These are phyloP conservation scores for Aspergillus homomorphus DNA, from an alignment of 495 filamentous ascomycete genomes.

Conservation along the genomic window DNA sequence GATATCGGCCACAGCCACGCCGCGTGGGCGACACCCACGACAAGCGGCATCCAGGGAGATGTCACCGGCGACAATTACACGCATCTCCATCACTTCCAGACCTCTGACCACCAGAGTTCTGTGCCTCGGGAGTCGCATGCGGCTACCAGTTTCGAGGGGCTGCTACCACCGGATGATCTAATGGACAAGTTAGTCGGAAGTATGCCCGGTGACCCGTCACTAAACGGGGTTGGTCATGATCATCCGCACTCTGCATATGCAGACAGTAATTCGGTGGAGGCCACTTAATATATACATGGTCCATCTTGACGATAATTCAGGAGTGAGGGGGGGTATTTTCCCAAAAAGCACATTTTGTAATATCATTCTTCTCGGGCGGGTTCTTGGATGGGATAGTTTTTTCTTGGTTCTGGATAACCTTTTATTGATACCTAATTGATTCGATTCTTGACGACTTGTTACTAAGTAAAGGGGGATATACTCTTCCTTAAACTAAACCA, in stretches of 20 bases:
- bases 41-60: slow-evolving; percentile 31
- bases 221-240: slow-evolving; percentile 42
- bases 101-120: slow-evolving; percentile 32
- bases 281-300: slow-evolving; percentile 21
- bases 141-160: slow-evolving; percentile 33
- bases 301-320: slow-evolving; percentile 1
- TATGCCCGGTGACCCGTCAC: slow-evolving; percentile 34
- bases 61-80: slow-evolving; percentile 33
- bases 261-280: slow-evolving; percentile 35
- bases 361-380: neutral
- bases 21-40: slow-evolving; percentile 35
- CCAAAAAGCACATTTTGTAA: slow-evolving; percentile 3
- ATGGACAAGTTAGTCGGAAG: slow-evolving; percentile 42
- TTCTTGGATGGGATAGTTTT: neutral
- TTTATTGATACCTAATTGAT: neutral
- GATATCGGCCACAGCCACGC: slow-evolving; percentile 36
- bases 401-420: neutral
- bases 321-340: neutral
- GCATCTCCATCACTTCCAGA: slow-evolving; percentile 31
- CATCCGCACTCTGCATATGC: slow-evolving; percentile 31
- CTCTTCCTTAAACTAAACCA: too few species aligned
- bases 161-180: slow-evolving; percentile 40
- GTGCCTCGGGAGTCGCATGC: slow-evolving; percentile 36
- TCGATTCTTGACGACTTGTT: neutral
- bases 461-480: too few species aligned